phyloP scores from a whole-genome alignment of 306 rosid genomes.

The Heteromeles arbutifolia region DNA sequence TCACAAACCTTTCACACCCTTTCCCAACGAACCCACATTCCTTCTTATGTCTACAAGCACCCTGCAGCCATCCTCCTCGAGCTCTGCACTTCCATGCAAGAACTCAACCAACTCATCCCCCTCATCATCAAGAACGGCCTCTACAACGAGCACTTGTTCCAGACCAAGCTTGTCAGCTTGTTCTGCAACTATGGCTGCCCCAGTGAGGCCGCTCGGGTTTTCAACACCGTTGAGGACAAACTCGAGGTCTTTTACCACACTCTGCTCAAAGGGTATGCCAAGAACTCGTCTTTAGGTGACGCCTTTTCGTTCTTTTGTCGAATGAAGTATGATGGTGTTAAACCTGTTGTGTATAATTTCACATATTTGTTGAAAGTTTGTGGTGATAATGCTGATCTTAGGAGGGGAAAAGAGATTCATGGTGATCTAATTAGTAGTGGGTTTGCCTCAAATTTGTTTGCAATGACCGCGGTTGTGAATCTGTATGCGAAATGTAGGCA shows the following conservation, averaged over 20 bases:
- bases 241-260: slow-evolving; percentile 83
- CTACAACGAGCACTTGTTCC: slow-evolving; percentile 61
- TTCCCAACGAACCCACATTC: slow-evolving; percentile 60
- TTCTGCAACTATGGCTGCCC: slow-evolving; percentile 65
- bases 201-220: slow-evolving; percentile 61
- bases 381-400: slow-evolving; percentile 58
- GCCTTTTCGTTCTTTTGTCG: slow-evolving; percentile 47
- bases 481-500: slow-evolving; percentile 64
- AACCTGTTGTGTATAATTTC: slow-evolving; percentile 74
- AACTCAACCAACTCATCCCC: slow-evolving; percentile 73
- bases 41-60: slow-evolving; percentile 72
- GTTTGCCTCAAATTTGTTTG: slow-evolving; percentile 57
- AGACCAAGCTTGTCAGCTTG: slow-evolving; percentile 75
- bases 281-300: slow-evolving; percentile 41
- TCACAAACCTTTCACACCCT: slow-evolving; percentile 20
- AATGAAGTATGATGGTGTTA: slow-evolving; percentile 55
- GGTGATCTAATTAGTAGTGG: slow-evolving; percentile 56
- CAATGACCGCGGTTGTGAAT: slow-evolving; percentile 80
- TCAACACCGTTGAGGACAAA: slow-evolving; percentile 49
- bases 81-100: slow-evolving; percentile 60
- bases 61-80: slow-evolving; percentile 77
- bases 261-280: slow-evolving; percentile 75
- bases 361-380: slow-evolving; percentile 73
- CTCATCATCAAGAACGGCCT: slow-evolving; percentile 63
- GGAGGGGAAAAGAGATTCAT: slow-evolving; percentile 75